These are phyloP conservation scores for Omphalotus guepiniiformis DNA, from an alignment of 768 basidiomycete species.

Conservation along the genomic window DNA sequence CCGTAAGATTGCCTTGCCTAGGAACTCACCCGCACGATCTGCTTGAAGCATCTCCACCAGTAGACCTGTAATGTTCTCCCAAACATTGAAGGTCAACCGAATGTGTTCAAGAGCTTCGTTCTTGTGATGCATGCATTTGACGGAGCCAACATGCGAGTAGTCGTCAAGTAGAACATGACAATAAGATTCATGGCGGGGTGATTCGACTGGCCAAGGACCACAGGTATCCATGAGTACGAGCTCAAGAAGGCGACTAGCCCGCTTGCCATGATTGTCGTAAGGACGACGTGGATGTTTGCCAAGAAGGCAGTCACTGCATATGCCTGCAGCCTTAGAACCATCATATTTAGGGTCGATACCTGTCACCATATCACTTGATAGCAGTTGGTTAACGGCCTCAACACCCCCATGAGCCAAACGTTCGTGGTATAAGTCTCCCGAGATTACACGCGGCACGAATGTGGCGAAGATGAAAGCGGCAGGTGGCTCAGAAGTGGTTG, in stretches of 20 bases:
- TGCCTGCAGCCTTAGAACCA: slow-evolving; percentile 12
- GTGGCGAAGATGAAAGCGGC: too few species aligned
- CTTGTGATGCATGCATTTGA: background rate
- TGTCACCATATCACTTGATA: too few species aligned
- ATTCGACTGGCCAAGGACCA: background rate
- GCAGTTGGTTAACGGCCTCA: too few species aligned
- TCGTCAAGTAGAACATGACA: background rate
- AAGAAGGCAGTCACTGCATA: background rate
- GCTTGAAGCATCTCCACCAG: background rate
- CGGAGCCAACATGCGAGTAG: background rate
- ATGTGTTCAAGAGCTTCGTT: background rate
- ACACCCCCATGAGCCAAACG: too few species aligned
- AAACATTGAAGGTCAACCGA: background rate
- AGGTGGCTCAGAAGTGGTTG: too few species aligned
- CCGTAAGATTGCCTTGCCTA: background rate
- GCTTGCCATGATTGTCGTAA: background rate
- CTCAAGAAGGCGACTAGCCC: background rate
- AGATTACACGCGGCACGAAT: too few species aligned
- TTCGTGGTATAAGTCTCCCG: too few species aligned
- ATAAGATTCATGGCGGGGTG: background rate
- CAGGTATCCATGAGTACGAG: background rate
- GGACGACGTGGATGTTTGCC: background rate
- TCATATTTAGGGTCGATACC: background rate
- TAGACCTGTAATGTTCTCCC: background rate
- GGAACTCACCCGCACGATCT: background rate